Evolutionary conservation across 345 rosid species (phyloP), one percentile per base, ranked within the genome.

Genomic region (Lumnitzera littorea): DNA sequence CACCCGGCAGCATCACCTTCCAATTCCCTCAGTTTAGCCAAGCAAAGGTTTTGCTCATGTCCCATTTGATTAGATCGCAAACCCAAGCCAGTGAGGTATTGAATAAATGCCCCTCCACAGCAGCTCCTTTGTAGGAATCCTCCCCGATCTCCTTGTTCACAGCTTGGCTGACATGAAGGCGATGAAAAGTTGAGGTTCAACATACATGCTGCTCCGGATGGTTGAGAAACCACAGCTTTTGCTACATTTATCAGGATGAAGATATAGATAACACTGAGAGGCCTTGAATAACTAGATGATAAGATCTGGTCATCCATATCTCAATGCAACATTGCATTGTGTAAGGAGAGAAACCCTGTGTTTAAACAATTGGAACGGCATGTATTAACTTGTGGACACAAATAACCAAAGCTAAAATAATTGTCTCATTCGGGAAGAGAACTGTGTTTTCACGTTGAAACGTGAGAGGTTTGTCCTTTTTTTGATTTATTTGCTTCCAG

Each of bases 71-170:
- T 74, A 9, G 80, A 75, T 17, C 72, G 68, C 17, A 0, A 14
- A 14, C 75, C 77, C 27, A 79, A 60, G 8, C 71, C 74, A 16
- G 57, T 48, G 46, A 82, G 72, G 55, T 76, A 78, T 20, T 61
- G 48, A 6, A 31, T 46, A 57, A 76, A 70, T 49, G 60, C 72
- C 50, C 61, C 63, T 50, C 62, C 72, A 56, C 80, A 74, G 62
- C 76, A 74, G 24, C 56, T 67, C 58, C 50, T 20, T 50, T 48
- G 20, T 23, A 76, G 72, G 61, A 78, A 71, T 3, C 79, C 77
- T 12, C 81, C 75, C 86, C 83, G 78, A 25, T 70, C 71, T 61
- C 78, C 71, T 46, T 15, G 70, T 23, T 43, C 60, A 20, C 72
- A 76, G 36, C 36, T 73, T 13, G 69, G 24, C 24, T 36, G 48